Evolutionary conservation across 2,329 filamentous ascomycete species (phyloP).

Genomic region (Venturia aucupariae): DNA sequence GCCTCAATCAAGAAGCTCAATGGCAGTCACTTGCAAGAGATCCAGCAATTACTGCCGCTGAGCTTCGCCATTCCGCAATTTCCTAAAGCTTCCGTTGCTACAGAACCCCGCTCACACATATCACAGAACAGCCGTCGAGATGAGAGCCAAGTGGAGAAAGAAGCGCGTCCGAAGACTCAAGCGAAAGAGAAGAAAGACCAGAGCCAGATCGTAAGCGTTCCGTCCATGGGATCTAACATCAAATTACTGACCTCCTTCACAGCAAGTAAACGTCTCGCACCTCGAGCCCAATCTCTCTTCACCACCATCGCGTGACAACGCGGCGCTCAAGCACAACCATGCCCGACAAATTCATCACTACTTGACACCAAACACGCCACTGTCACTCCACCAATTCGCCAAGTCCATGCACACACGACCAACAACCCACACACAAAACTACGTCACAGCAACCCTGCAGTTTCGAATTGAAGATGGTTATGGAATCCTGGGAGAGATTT

Average conservation of each 20-base stretch:
- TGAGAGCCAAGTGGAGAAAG: slow-evolving; percentile 99
- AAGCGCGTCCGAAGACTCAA: slow-evolving; percentile 99
- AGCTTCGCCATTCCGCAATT: neutral
- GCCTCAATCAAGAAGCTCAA: neutral
- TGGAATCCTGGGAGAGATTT: neutral
- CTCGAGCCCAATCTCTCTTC: slow-evolving; percentile 13
- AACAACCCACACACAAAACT: neutral
- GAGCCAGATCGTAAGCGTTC: slow-evolving; percentile 78
- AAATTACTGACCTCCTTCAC: slow-evolving; percentile 17
- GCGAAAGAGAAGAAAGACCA: slow-evolving; percentile 99
- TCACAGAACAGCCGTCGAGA: slow-evolving; percentile 32
- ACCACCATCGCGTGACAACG: neutral
- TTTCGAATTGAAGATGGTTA: neutral
- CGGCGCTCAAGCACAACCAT: neutral
- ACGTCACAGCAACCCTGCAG: slow-evolving; percentile 3
- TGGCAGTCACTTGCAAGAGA: neutral
- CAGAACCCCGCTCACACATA: neutral
- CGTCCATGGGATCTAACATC: neutral
- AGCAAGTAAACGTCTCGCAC: slow-evolving; percentile 43
- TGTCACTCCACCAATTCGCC: slow-evolving; percentile 8
- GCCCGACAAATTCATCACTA: neutral
- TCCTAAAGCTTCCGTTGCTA: neutral
- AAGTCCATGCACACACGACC: slow-evolving; percentile 4
- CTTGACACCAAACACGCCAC: neutral
- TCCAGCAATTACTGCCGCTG: neutral